phyloP scores from a whole-genome alignment of 2,329 filamentous ascomycete genomes.

The Xylaria polymorpha region DNA sequence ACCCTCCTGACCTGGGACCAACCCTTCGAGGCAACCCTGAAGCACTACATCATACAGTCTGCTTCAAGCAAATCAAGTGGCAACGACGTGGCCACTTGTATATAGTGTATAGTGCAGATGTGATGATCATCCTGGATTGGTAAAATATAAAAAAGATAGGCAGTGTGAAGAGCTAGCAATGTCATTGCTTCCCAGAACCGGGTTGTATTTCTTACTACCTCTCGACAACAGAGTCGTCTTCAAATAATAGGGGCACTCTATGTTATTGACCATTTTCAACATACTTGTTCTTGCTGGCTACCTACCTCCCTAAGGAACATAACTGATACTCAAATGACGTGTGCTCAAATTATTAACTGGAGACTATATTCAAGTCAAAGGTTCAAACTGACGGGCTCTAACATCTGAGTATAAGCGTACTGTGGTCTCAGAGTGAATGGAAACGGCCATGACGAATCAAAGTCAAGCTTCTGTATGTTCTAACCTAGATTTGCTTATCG shows the following conservation, averaged over 20 bases:
- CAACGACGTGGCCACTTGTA: neutral
- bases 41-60: neutral
- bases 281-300: neutral
- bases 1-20: neutral
- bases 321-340: neutral
- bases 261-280: too few species aligned
- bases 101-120: neutral
- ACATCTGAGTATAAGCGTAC: too few species aligned
- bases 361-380: neutral
- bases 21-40: slow-evolving; percentile 1
- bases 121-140: neutral
- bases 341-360: neutral
- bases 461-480: neutral
- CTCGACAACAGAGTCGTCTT: neutral
- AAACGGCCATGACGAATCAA: too few species aligned
- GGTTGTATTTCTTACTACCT: neutral
- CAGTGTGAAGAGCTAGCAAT: neutral
- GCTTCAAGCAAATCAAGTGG: neutral
- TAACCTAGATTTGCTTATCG: neutral
- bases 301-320: neutral
- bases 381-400: neutral
- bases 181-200: too few species aligned
- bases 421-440: neutral
- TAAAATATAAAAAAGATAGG: neutral
- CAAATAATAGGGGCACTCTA: too few species aligned